Evolutionary conservation across 768 basidiomycete genomes (phyloP).

Genomic region (Strobilomyces confusus): DNA sequence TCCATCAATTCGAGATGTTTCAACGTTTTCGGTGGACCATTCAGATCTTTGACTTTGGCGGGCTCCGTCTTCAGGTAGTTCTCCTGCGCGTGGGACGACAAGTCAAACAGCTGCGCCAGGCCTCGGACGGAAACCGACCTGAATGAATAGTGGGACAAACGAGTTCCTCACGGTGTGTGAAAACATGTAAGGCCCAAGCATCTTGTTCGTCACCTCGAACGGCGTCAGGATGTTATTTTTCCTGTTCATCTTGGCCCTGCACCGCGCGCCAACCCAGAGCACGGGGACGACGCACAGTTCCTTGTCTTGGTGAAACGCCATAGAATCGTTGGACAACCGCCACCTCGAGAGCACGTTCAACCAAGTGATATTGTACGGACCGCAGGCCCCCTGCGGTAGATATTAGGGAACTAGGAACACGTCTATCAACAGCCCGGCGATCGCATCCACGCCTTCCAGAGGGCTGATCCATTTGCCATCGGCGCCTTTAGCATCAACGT

Average conservation of each 20-base stretch:
- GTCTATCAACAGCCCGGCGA: constrained; percentile 57
- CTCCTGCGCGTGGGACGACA: constrained; percentile 55
- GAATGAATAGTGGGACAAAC: constrained; percentile 92
- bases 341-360: constrained; percentile 98
- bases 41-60: constrained; percentile 48
- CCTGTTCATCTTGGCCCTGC: constrained; percentile 83
- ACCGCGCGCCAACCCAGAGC: constrained; percentile 3
- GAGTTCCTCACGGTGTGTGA: constrained; percentile 75
- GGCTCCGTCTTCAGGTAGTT: constrained; percentile 91
- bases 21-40: constrained; percentile 60
- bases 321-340: constrained; percentile 74
- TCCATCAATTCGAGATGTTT: constrained; percentile 81
- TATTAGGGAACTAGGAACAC: no score
- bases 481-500: not conserved
- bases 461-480: constrained; percentile 28
- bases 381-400: no score
- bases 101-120: not conserved
- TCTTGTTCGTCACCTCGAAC: constrained; percentile 85
- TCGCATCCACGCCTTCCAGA: constrained; percentile 57
- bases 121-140: constrained; percentile 44
- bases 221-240: constrained; percentile 90
- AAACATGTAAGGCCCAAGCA: constrained; percentile 90
- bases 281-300: constrained; percentile 56
- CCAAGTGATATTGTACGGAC: no score
- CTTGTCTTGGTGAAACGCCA: constrained; percentile 93